Evolutionary conservation across 106 monocot species (phyloP).

Genomic region (Posidonia australis): DNA sequence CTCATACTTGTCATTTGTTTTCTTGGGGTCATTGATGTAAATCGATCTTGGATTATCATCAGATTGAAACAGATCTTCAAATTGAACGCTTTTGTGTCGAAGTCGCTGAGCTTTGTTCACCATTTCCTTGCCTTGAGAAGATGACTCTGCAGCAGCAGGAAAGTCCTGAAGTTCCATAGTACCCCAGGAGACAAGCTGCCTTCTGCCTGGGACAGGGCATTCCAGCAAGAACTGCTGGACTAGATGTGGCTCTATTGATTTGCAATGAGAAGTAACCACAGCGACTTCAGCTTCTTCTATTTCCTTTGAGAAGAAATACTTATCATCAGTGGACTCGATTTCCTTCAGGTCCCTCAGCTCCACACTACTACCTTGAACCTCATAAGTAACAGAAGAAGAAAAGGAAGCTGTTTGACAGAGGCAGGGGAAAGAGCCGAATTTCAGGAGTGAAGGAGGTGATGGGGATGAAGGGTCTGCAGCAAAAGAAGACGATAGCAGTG

Average conservation of each 20-base stretch:
- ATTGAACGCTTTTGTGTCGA: constrained; percentile 50
- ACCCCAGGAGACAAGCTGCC: constrained; percentile 27
- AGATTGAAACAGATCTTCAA: constrained; percentile 50
- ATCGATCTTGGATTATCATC: constrained; percentile 61
- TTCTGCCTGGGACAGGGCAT: constrained; percentile 34
- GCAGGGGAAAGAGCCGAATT: too few relatives aligned
- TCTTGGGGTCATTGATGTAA: constrained; percentile 82
- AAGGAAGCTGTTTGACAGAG: too few relatives aligned
- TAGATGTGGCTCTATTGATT: not conserved
- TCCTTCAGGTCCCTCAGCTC: too few relatives aligned
- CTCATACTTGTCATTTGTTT: constrained; percentile 80
- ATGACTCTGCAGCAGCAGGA: constrained; percentile 41
- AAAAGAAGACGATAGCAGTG: too few relatives aligned
- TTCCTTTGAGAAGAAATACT: not conserved
- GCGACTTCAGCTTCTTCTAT: not conserved
- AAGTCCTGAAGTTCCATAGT: constrained; percentile 58
- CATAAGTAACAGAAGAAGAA: too few relatives aligned
- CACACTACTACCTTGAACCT: too few relatives aligned
- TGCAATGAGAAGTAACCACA: not conserved
- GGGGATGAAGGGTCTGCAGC: too few relatives aligned
- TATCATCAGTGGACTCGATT: not conserved
- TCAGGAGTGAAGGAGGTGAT: too few relatives aligned
- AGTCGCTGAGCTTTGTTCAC: constrained; percentile 34
- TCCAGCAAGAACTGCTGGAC: constrained; percentile 31
- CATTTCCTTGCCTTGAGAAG: constrained; percentile 29